phyloP scores from a whole-genome alignment of 805 yeast genomes.

The Starmerella riodocensis region DNA sequence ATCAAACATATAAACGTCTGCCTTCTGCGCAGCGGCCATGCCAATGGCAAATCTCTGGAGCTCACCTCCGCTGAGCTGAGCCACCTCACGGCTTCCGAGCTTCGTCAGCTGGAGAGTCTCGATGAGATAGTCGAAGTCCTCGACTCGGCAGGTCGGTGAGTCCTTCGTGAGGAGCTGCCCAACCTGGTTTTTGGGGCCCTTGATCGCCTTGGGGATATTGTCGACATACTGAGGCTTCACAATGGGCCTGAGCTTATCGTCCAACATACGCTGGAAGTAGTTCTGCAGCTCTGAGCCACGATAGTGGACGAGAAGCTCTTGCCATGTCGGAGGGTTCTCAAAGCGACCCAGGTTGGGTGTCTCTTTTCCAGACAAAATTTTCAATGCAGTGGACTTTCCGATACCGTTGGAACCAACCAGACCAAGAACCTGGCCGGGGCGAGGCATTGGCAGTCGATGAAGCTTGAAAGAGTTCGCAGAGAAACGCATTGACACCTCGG shows the following conservation, averaged over 20 bases:
- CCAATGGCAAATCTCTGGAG: conserved; percentile 96
- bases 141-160: conserved; percentile 47
- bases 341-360: conserved; percentile 90
- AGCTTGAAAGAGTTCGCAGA: conserved; percentile 95
- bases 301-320: conserved; percentile 76
- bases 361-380: conserved; percentile 92
- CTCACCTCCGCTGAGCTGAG: conserved; percentile 93
- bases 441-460: conserved; percentile 93
- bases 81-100: conserved; percentile 76
- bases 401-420: conserved; percentile 98
- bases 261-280: conserved; percentile 84
- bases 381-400: conserved; percentile 94
- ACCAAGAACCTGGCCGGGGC: conserved; percentile 98
- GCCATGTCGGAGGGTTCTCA: conserved; percentile 97
- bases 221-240: conserved; percentile 98
- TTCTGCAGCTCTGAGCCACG: conserved; percentile 97
- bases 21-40: conserved; percentile 88
- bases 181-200: conserved; percentile 71
- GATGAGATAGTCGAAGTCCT: conserved; percentile 50
- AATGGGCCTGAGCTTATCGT: conserved; percentile 89
- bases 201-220: conserved; percentile 90
- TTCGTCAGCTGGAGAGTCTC: conserved; percentile 59
- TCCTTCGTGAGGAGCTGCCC: conserved; percentile 69
- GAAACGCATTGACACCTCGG: conserved; percentile 90
- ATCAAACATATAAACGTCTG: conserved; percentile 97